phyloP scores from a whole-genome alignment of 106 monocot genomes.

The Posidonia australis region DNA sequence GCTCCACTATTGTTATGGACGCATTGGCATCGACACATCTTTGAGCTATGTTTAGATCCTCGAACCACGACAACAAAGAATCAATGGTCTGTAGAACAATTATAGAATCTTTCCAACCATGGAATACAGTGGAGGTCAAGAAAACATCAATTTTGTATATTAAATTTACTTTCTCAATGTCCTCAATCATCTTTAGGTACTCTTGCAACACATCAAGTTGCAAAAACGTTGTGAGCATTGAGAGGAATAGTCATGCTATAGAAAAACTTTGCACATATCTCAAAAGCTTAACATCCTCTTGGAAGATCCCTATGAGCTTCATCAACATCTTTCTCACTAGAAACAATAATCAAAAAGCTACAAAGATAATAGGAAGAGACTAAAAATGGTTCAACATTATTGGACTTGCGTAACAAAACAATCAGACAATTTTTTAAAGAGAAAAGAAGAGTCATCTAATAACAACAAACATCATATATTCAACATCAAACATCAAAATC shows the following conservation, averaged over 20 bases:
- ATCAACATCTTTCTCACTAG: conserved; percentile 11
- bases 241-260: conserved; percentile 40
- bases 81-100: conserved; percentile 40
- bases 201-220: conserved; percentile 42
- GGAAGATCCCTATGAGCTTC: conserved; percentile 32
- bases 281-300: conserved; percentile 37
- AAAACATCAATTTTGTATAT: conserved; percentile 45
- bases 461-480: too few relatives aligned
- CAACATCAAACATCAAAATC: too few relatives aligned
- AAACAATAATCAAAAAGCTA: too few relatives aligned
- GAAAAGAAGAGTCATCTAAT: too few relatives aligned
- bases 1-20: conserved; percentile 29
- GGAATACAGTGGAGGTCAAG: conserved; percentile 32
- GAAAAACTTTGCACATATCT: conserved; percentile 50
- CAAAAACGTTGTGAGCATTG: conserved; percentile 43
- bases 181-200: conserved; percentile 43
- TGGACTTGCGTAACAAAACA: too few relatives aligned
- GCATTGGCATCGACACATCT: conserved; percentile 35
- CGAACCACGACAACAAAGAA: conserved; percentile 28
- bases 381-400: too few relatives aligned
- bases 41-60: conserved; percentile 27
- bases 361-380: too few relatives aligned
- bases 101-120: conserved; percentile 49
- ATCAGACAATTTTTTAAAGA: too few relatives aligned
- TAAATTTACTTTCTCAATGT: conserved; percentile 35